Evolutionary conservation across 805 yeast genomes (phyloP), one percentile per base, ranked within the genome.

Genomic region (Candida loeiensis): DNA sequence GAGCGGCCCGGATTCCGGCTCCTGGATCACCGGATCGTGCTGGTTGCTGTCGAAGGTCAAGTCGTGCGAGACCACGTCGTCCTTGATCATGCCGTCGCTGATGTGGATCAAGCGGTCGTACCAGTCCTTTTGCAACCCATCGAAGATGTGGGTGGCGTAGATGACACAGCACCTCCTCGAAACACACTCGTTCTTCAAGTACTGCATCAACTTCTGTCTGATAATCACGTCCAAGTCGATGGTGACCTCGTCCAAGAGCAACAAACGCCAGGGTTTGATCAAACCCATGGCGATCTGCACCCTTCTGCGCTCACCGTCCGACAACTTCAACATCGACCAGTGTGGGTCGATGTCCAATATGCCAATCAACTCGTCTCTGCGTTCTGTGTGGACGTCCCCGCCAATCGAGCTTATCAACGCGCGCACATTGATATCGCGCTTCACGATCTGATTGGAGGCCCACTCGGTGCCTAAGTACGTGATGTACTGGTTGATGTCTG

Each of bases 381-480:
- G 75, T 29, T 83, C 90, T 0, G 80, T 71, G 52, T 65, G 87
- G 6, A 50, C 54, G 25, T 73, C 76, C 22, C 80, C 80, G 0
- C 98, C 98, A 41, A 93, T 78, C 17, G 95, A 82, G 12, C 82
- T 74, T 35, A 93, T 74, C 44, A 93, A 68, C 24, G 84, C 77
- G 14, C 81, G 71, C 7, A 93, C 97, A 0, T 95, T 89, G 40
- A 93, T 86, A 59, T 93, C 99, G 46, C 96, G 72, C 53, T 90
- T 81, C 6, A 91, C 93, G 37, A 90, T 80, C 14, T 87, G 85
- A 63, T 89, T 93, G 40, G 85, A 77, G 4, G 96, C 96, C 99
- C 99, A 93, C 56, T 93, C 99, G 0, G 98, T 93, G 3, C 99
- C 99, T 31, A 93, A 65, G 56, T 91, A 91, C 0, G 96, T 85